Base-by-base conservation (phyloP, 2,329 filamentous ascomycete species). In the Diaporthe sp. region DNA sequence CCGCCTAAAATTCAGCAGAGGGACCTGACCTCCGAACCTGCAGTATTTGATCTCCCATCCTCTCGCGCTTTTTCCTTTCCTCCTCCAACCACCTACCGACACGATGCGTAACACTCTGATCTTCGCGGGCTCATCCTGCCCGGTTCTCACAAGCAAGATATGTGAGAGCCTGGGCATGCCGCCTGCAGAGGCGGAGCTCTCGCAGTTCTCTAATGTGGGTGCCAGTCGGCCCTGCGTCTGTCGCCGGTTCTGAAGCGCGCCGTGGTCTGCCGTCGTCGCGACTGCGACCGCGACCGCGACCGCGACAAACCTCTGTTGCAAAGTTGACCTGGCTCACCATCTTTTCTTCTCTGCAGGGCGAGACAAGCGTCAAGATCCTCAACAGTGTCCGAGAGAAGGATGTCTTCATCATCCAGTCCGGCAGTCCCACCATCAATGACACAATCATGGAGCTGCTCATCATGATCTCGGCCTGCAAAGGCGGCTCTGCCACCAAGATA, bases 361-460 rank as follows among this genome's bases (percentile, higher is more conserved):
- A 93, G 85, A 93, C 91, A 75, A 92, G 91, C 81, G 91, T 93
- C 79, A 89, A 90, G 80, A 92, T 93, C 81, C 82, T 92, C 82
- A 92, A 90, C 61, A 93, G 91, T 84, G 95, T 99, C 78, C 94
- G 97, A 79, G 97, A 99, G 83, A 97, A 98, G 85, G 96, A 99
- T 89, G 96, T 99, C 80, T 99, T 98, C 84, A 96, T 99, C 82
- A 94, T 99, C 76, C 97, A 99, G 87, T 98, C 96, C 77, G 97
- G 97, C 78, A 98, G 97, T 86, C 90, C 92, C 82, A 95, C 94
- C 86, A 98, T 98, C 89, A 99, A 99, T 84, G 97, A 99, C 86
- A 97, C 95, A 81, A 95, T 99, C 82, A 98, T 99, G 95, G 97
- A 99, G 89, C 90, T 99, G 82, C 90, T 99, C 82, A 98, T 99